phyloP scores from a whole-genome alignment of 2,329 filamentous ascomycete genomes.

The Sclerotinia borealis region DNA sequence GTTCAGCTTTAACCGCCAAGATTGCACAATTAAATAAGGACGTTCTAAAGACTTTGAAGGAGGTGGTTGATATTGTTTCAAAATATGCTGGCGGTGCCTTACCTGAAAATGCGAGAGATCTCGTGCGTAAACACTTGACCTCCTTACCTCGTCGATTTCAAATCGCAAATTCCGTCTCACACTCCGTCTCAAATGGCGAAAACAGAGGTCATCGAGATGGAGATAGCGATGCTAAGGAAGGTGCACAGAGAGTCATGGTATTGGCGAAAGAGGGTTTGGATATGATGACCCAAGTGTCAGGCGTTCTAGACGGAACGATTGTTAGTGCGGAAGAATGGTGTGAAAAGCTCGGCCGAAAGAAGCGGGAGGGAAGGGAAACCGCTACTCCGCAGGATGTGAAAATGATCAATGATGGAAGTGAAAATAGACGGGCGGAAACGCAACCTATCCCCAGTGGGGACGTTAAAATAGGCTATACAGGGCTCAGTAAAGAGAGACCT shows the following conservation, averaged over 20 bases:
- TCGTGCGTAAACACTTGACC: constrained; percentile 79
- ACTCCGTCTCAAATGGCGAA: constrained; percentile 33
- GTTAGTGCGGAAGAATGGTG: constrained; percentile 90
- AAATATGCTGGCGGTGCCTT: constrained; percentile 87
- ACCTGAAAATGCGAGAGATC: constrained; percentile 76
- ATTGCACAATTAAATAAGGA: constrained; percentile 65
- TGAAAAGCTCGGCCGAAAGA: constrained; percentile 57
- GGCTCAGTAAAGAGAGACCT: background rate
- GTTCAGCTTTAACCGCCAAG: constrained; percentile 26
- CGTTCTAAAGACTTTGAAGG: constrained; percentile 71
- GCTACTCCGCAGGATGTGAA: background rate
- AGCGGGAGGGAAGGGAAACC: constrained; percentile 26
- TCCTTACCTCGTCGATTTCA: constrained; percentile 80
- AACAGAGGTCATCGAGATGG: constrained; percentile 27
- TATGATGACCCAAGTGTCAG: constrained; percentile 88
- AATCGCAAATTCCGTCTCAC: constrained; percentile 52
- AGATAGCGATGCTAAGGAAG: constrained; percentile 43
- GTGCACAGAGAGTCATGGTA: constrained; percentile 72
- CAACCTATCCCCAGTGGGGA: background rate
- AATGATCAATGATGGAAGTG: background rate
- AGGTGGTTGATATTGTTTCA: constrained; percentile 77
- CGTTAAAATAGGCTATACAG: background rate
- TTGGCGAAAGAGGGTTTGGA: constrained; percentile 87
- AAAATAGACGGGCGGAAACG: background rate
- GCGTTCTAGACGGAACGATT: constrained; percentile 82